Percentiles rank a stretch among this genome's conserved stretches.
phyloP scores from a whole-genome alignment of 345 rosid species.

The Gossypium raimondii region DNA sequence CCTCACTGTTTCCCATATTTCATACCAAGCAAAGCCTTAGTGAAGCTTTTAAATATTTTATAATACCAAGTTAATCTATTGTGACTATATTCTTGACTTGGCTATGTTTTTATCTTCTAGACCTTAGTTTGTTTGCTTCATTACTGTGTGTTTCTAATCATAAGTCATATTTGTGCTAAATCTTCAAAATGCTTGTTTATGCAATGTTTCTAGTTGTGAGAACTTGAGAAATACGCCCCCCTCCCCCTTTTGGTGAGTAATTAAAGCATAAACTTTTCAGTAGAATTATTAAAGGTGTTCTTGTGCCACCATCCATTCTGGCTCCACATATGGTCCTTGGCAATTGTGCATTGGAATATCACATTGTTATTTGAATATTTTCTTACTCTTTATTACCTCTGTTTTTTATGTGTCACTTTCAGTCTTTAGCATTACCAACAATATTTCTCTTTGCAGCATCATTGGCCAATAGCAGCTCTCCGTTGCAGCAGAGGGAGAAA shows the following conservation, averaged over 20 bases:
- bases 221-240: neutral
- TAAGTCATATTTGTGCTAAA: neutral
- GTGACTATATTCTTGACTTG: neutral
- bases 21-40: too few species aligned
- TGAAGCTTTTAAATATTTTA: neutral
- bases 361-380: neutral
- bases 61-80: neutral
- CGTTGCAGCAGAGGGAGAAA: constrained; percentile 57
- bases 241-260: neutral
- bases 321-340: neutral
- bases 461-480: constrained; percentile 41
- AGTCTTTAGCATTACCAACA: neutral
- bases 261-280: neutral
- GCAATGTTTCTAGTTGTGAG: neutral
- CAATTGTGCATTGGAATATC: neutral
- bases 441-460: constrained; percentile 45
- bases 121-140: neutral
- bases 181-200: constrained; percentile 4
- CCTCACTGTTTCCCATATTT: too few species aligned
- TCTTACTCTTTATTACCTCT: neutral
- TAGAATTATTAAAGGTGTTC: neutral
- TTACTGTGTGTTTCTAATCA: neutral
- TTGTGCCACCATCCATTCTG: neutral
- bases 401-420: constrained; percentile 8
- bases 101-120: neutral